Base-by-base conservation (phyloP, 768 basidiomycete species). In the Tremella fuciformis region DNA sequence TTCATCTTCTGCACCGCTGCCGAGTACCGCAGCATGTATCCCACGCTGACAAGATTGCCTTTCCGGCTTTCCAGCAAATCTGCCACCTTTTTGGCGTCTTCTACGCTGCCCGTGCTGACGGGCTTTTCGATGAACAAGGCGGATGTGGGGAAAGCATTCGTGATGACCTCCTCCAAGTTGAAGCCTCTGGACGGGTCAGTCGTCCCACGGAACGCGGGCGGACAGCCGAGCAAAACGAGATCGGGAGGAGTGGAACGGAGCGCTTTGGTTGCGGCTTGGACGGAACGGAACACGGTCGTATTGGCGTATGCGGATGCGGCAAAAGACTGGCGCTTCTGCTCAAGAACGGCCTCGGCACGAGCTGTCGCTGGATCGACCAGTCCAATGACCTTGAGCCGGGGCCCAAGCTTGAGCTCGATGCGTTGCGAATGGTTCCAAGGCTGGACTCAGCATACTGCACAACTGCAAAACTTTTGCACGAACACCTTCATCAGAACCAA, bases 61-160 rank as follows among this genome's bases (percentile, higher is more conserved):
- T 11, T 18, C n/a, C n/a, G n/a, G 11, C 18, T 18, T 26, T 64
- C 42, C 26, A 67, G 26, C 37, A 38, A 48, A 26, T 59, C 39
- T 1, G 22, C 48, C 2, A 63, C 65, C 8, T 47, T 40, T 22
- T 62, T 61, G 18, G 18, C 39, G 11, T 41, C 39, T 41, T 41
- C 39, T 41, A 41, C 39, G 18, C 39, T 41, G 11, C 13, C 11
- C 18, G 39, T 11, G 18, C 39, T 41, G 11, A 93, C 81, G 8
- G 92, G 91, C 78, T 94, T 96, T 78, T 96, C 92, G 59, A 93
- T 80, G 76, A 96, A 91, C 77, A 90, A 82, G 18, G 88, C 85
- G 19, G 87, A 84, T n/a, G 87, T 85, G 41, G 91, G 90, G 81
- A 97, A 91, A 69, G 84, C 73, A n/a, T n/a, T n/a, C n/a, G n/a